A percentile compares a stretch with the other conserved stretches of the same genome.
phyloP scores from a whole-genome alignment of 1,284 basidiomycete genomes.

The Rhodotorula sp. region DNA sequence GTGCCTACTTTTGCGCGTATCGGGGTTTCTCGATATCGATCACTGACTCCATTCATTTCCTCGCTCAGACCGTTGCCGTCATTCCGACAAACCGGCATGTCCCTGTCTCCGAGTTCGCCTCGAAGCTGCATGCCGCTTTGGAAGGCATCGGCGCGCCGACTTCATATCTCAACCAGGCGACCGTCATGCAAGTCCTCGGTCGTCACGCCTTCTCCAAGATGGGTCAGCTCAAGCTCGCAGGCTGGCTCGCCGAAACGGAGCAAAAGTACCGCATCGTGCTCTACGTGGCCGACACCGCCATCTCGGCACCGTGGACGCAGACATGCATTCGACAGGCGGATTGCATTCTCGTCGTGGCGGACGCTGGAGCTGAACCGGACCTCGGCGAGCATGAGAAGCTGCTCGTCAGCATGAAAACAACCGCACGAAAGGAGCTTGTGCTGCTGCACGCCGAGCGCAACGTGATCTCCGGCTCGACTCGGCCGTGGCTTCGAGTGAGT shows the following conservation, averaged over 20 bases:
- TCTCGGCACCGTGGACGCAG: constrained; percentile 92
- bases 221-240: constrained; percentile 88
- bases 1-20: neutral
- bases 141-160: constrained; percentile 86
- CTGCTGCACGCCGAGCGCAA: constrained; percentile 88
- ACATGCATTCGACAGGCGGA: constrained; percentile 96
- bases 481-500: constrained; percentile 88
- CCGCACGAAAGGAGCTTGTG: constrained; percentile 93
- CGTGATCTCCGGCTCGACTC: constrained; percentile 85
- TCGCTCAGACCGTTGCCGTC: constrained; percentile 71
- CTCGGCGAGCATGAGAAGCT: constrained; percentile 68
- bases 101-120: constrained; percentile 81
- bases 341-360: constrained; percentile 90
- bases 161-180: constrained; percentile 84
- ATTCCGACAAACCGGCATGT: constrained; percentile 76
- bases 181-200: constrained; percentile 82
- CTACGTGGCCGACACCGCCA: constrained; percentile 89
- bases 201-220: constrained; percentile 89
- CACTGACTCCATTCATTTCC: too few species aligned
- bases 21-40: neutral
- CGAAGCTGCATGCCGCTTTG: constrained; percentile 79
- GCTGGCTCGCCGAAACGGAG: constrained; percentile 92
- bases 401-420: constrained; percentile 90
- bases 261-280: constrained; percentile 85
- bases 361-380: constrained; percentile 66